Evolutionary conservation across 352 stramenopile genomes (phyloP), one percentile per base, ranked within the genome.

Genomic region (Phytophthora idaei): DNA sequence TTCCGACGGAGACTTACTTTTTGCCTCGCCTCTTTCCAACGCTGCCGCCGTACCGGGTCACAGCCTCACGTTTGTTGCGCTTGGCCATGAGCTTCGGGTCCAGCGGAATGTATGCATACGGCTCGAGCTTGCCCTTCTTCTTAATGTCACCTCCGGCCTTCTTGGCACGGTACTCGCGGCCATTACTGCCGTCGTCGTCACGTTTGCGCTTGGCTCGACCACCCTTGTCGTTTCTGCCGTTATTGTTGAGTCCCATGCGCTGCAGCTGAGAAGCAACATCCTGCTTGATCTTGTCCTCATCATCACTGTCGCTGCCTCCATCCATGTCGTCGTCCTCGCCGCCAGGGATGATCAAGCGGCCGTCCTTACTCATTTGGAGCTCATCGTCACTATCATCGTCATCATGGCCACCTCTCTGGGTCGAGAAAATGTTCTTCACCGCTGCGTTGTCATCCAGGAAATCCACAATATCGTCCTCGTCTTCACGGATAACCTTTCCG

Each of bases 101-200:
- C 47, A 99, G 79, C 55, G 96, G 96, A 63, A 99, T 98, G 83
- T 98, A 99, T 8, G 97, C 96, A 76, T 99, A 99, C 54, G 97
- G 97, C 71, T 99, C 96, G 31, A 98, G 93, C 79, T 98, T 98
- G 74, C 90, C 92, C 89, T 99, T 98, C 74, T 97, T 98, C 81
- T 97, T 98, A 29, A 98, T 85, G 77, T 99, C 97, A 53, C 97
- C 97, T 25, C 94, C 93, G 15, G 96, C 94, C 80, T 99, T 99
- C 83, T 98, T 98, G 0, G 89, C 88, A 34, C 95, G 94, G 80
- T 98, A 99, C 51, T 97, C 88, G 50, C 92, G 85, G 41, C 97
- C 97, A 25, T 84, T 84, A 17, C 34, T 34, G 55, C 71, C 68
- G 36, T 86, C 73, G 31, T 85, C 80, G 46, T 93, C 88, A 37